Evolutionary conservation across 257 asterid genomes (phyloP).

Genomic region (Hygrophila difformis): DNA sequence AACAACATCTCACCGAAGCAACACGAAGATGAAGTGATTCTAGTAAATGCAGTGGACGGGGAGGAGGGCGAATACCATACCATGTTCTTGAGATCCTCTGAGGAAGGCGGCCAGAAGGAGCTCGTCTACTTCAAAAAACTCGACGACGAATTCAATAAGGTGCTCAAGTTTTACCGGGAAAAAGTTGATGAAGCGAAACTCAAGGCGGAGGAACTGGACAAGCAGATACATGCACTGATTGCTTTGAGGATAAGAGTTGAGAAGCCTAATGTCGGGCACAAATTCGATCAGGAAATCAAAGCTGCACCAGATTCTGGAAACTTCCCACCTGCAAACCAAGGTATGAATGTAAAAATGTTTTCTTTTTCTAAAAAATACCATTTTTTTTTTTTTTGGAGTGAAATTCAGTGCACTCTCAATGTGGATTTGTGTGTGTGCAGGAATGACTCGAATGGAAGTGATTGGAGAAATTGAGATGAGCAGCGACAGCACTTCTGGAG

Average conservation of each 20-base stretch:
- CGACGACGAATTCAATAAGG: constrained; percentile 72
- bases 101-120: constrained; percentile 61
- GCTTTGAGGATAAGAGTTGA: constrained; percentile 62
- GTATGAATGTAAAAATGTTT: no score
- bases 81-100: constrained; percentile 55
- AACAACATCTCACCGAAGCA: constrained; percentile 15
- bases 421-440: constrained; percentile 29
- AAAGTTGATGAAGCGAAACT: constrained; percentile 38
- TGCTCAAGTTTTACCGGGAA: constrained; percentile 36
- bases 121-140: constrained; percentile 42
- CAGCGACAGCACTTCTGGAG: constrained; percentile 17
- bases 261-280: constrained; percentile 26
- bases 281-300: no score
- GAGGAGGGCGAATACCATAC: constrained; percentile 42
- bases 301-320: no score
- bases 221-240: constrained; percentile 81
- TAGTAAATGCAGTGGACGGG: constrained; percentile 36
- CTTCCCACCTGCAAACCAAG: no score
- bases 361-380: no score
- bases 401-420: no score
- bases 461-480: constrained; percentile 69
- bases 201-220: constrained; percentile 52
- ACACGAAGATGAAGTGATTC: constrained; percentile 66
- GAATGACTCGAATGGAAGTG: constrained; percentile 27
- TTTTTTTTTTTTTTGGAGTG: no score